Base-by-base conservation (phyloP, 306 rosid species). In the Vicia sativa region DNA sequence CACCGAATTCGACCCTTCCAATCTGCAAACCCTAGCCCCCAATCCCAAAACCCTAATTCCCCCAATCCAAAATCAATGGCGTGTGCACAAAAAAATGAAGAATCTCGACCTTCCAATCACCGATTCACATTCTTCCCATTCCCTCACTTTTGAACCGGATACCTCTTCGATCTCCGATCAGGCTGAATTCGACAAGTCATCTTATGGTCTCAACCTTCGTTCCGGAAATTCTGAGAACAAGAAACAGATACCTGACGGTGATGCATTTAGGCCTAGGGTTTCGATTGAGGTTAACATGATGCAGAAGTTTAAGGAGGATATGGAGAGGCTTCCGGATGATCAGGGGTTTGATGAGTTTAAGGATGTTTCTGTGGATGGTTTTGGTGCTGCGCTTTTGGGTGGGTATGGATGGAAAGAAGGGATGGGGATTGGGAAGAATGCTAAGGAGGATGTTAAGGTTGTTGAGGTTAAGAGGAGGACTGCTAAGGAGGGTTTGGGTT, bases 351-450 rank as follows among this genome's bases (percentile, higher is more conserved):
- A 84, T 12, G 97, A 91, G 74, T 91, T 76, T 28, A 68, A 79
- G 9, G 95, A 89, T 19, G 80, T 88, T 18, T 75, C 97, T 0
- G 96, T 93, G 1, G 98, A 93, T 80, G 90, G 90, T 0, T 93
- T 79, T 28, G 97, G 83, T 11, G 86, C 84, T 0, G 97, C 98
- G 9, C 44, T 93, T 61, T 92, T 93, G 2, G 76, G 87, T 1
- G 97, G 98, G 5, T 93, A 87, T 46, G 98, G 98, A 2, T 93
- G 98, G 98, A 57, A 53, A 4, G 78, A 89, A 68, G 97, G 98
- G 11, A 81, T 80, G 76, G 98, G 97, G 3, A 90, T 93, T 6
- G 98, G 97, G 8, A 85, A 62, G 74, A 90, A 90, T 28, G 73
- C 95, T 0, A 83, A 81, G 69, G 95, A 82, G 73, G 96, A 93